Base-by-base conservation (phyloP, 495 filamentous ascomycete genomes). In the Penicillium simplicissimum region DNA sequence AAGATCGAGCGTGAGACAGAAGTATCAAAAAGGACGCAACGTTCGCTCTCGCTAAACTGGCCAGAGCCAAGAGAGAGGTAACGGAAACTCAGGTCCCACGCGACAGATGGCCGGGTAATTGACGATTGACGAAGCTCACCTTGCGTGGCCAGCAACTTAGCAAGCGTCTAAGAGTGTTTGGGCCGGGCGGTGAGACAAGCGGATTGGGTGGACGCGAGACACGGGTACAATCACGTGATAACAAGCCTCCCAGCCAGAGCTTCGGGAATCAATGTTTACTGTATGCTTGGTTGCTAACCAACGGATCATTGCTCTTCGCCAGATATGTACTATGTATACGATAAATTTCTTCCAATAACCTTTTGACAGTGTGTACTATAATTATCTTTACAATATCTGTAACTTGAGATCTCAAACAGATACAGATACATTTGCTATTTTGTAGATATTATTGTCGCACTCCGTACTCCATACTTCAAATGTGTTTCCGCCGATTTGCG, bases 401-500 rank as follows among this genome's bases (percentile, higher is more conserved):
- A n/a, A n/a, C n/a, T n/a, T n/a, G n/a, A n/a, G n/a, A 25, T 25
- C 23, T 25, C 23, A 25, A 25, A 1, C 23, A 25, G 23, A 25
- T 25, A 1, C 23, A 25, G 23, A 25, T 25, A 25, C 23, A 25
- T 25, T 25, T 38, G 10, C 36, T 38, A 10, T 38, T 38, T 38
- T 25, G 23, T 25, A 25, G 23, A 25, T 25, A 25, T 25, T 25
- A 25, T n/a, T n/a, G n/a, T n/a, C n/a, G n/a, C n/a, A n/a, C n/a
- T n/a, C n/a, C n/a, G n/a, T n/a, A n/a, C n/a, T n/a, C n/a, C n/a
- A 25, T 25, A 25, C 23, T 25, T 25, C 23, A 25, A 25, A 25
- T 25, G 14, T 38, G 40, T 25, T 35, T 34, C 17, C 51, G 51
- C 51, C 51, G 51, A 55, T 54, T 15, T 38, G 21, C 42, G 58